Evolutionary conservation across 2,329 filamentous ascomycete species (phyloP), one percentile per base, ranked within the genome.

Genomic region (Escovopsis weberi): DNA sequence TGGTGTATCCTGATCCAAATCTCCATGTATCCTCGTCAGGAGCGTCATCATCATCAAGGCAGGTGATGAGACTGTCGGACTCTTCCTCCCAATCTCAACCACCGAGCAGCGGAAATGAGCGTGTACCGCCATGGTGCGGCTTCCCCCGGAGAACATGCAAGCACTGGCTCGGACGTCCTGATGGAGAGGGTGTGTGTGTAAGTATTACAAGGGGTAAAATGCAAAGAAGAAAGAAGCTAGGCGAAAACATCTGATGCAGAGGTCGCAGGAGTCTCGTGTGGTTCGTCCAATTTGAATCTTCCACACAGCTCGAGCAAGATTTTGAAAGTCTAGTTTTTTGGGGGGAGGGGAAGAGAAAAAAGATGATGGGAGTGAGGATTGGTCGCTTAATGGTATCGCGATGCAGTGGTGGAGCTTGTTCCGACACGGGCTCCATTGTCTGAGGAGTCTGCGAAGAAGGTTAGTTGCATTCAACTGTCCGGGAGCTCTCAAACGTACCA

Each of bases 401-500:
- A 57, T 23, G 55, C 52, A 40, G 53, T 57, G 32, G 57, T 58
- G 28, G 60, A 57, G 47, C 54, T 58, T 34, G 58, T 55, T 28
- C 56, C 58, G 15, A 62, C 58, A 33, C 64, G 63, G 18, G 61
- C 59, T 35, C 59, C 64, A 39, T 60, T 65, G 42, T 67, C 64
- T 12, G 64, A 67, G 15, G 64, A 67, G 48, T 67, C 64, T 67
- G 11, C 10, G 12, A 8, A 2, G n/a, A 30, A 7, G 36, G 38
- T 56, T 48, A 54, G 53, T 26, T 33, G 18, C n/a, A 18, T 4
- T 11, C 38, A 15, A n/a, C 8, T 4, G 12, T 10, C 18, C 26
- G 6, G 10, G 18, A 41, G 18, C 7, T 18, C n/a, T 15, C 26
- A 35, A 26, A 65, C 70, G 60, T 62, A 75, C 74, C 76, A 57